Conservation (phyloP, 345 rosid species). For the Aquilaria yunnanensis region DNA sequence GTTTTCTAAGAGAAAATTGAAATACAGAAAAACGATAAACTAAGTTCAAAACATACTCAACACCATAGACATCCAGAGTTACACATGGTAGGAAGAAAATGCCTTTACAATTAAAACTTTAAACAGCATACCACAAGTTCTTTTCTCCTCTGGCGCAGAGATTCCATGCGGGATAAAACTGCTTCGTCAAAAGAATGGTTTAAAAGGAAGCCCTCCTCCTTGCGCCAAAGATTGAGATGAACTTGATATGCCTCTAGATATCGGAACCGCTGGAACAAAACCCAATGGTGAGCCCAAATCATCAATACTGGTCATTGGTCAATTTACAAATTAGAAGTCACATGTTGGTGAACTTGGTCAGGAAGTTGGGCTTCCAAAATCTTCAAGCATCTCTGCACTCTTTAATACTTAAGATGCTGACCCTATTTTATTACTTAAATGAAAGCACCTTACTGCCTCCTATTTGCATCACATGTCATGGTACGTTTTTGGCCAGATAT, state of each 20-base stretch:
- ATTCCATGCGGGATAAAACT: constrained; percentile 48
- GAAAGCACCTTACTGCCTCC: too few relatives aligned
- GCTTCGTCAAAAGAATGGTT: constrained; percentile 36
- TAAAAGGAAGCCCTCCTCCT: constrained; percentile 58
- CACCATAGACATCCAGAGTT: not conserved
- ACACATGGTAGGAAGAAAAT: not conserved
- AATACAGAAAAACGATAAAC: too few relatives aligned
- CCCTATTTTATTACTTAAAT: too few relatives aligned
- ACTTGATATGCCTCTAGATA: constrained; percentile 84
- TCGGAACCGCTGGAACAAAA: constrained; percentile 67
- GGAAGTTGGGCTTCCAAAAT: too few relatives aligned
- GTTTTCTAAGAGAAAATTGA: too few relatives aligned
- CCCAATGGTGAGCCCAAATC: not conserved
- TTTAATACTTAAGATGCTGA: too few relatives aligned
- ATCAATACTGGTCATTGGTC: not conserved
- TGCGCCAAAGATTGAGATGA: constrained; percentile 51
- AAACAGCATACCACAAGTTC: constrained; percentile 65
- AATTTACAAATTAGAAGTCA: too few relatives aligned
- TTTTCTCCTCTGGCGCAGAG: constrained; percentile 67
- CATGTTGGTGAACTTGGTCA: too few relatives aligned
- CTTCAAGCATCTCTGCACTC: too few relatives aligned
- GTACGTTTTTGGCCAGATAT: too few relatives aligned
- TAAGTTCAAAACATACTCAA: too few relatives aligned
- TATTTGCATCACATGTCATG: too few relatives aligned
- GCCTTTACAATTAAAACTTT: not conserved